Percentiles rank a stretch among this genome's conserved stretches.
Conservation (phyloP, 805 yeast genomes). For the Millerozyma miso region DNA sequence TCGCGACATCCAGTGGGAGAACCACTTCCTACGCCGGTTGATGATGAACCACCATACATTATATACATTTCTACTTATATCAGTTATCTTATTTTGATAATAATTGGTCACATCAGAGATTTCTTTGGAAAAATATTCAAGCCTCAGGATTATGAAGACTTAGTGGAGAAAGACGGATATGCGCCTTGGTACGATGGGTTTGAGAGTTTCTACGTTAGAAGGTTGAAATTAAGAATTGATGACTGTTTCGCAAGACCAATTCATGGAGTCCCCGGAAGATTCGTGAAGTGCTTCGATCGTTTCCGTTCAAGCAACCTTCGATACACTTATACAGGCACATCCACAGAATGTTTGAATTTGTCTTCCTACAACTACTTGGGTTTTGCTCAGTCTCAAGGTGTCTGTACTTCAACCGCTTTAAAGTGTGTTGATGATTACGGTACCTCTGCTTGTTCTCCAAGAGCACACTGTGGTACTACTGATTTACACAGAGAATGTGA, state of each 20-base stretch:
- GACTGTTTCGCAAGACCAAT: constrained; percentile 96
- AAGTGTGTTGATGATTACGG: constrained; percentile 66
- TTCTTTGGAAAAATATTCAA: constrained; percentile 74
- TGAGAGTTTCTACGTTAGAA: constrained; percentile 89
- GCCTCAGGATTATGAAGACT: constrained; percentile 59
- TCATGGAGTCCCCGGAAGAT: constrained; percentile 97
- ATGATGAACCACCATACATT: constrained; percentile 84
- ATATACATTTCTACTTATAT: constrained; percentile 79
- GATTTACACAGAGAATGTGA: constrained; percentile 76
- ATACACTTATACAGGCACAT: constrained; percentile 71
- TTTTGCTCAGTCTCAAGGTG: constrained; percentile 92
- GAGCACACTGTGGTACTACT: constrained; percentile 69
- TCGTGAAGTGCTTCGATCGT: constrained; percentile 76
- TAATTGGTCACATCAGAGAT: constrained; percentile 88
- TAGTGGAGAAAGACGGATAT: constrained; percentile 78
- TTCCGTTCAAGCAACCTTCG: constrained; percentile 59
- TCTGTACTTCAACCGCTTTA: constrained; percentile 78
- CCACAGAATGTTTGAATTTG: constrained; percentile 75
- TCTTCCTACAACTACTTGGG: constrained; percentile 94
- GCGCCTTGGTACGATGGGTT: constrained; percentile 96
- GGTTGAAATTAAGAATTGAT: constrained; percentile 84
- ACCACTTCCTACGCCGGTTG: constrained; percentile 58
- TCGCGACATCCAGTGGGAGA: constrained; percentile 55
- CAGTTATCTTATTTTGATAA: constrained; percentile 76
- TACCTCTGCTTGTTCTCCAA: constrained; percentile 72